Evolutionary conservation across 2,329 filamentous ascomycete species (phyloP).

Genomic region (Fusarium sp.): DNA sequence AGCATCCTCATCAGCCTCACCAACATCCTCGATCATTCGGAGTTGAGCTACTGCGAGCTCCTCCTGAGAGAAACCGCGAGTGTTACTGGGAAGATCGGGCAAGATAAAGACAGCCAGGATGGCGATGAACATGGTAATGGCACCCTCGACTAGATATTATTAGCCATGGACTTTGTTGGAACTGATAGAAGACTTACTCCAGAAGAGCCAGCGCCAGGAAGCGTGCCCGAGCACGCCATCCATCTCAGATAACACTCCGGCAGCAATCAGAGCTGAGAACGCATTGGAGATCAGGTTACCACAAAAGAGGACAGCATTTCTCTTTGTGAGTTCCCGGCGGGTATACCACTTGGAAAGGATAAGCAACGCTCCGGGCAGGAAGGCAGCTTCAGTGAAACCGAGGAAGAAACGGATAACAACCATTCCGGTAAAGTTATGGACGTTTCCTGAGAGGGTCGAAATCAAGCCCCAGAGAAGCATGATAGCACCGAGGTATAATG

Average conservation of each 20-base stretch:
- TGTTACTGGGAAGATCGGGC: constrained; percentile 65
- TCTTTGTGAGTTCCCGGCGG: constrained; percentile 62
- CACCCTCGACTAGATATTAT: constrained; percentile 56
- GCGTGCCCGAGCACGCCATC: constrained; percentile 62
- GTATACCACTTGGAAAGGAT: constrained; percentile 76
- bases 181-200: constrained; percentile 41
- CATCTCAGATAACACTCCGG: constrained; percentile 67
- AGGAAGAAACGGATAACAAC: constrained; percentile 67
- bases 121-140: constrained; percentile 60
- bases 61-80: constrained; percentile 66
- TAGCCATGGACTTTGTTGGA: not conserved
- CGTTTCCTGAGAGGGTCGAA: constrained; percentile 65
- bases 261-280: constrained; percentile 67
- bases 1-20: constrained; percentile 63
- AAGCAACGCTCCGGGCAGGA: constrained; percentile 70
- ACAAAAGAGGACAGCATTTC: constrained; percentile 68
- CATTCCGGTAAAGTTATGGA: constrained; percentile 63
- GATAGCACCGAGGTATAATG: constrained; percentile 59
- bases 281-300: constrained; percentile 69
- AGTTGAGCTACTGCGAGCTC: constrained; percentile 65
- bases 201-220: constrained; percentile 71
- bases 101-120: constrained; percentile 59
- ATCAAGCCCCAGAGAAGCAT: constrained; percentile 72
- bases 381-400: constrained; percentile 71
- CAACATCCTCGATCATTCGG: constrained; percentile 66